phyloP scores from a whole-genome alignment of 208 protist species.

The Crithidia fasciculata region DNA sequence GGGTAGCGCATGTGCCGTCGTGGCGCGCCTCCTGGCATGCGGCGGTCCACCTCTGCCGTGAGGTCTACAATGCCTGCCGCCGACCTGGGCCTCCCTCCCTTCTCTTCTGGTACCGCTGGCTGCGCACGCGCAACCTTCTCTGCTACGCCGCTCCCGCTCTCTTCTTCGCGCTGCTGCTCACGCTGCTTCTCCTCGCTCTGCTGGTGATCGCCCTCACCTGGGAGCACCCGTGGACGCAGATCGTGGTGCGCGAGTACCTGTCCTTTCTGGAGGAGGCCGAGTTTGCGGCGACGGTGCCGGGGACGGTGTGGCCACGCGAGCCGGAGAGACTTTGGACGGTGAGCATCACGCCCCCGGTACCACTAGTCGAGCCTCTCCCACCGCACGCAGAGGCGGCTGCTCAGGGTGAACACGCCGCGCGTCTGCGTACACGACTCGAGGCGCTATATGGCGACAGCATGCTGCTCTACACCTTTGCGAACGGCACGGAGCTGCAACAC shows the following conservation, averaged over 20 bases:
- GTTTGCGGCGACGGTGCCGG: constrained; percentile 18
- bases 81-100: background rate
- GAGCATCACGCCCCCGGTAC: background rate
- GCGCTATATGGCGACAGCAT: constrained; percentile 63
- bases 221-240: constrained; percentile 19
- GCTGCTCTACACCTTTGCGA: constrained; percentile 97
- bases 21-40: background rate
- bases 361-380: background rate
- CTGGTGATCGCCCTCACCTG: constrained; percentile 18
- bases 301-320: constrained; percentile 21
- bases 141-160: constrained; percentile 4
- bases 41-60: background rate
- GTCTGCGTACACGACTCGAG: constrained; percentile 11
- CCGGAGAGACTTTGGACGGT: constrained; percentile 17
- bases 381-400: background rate
- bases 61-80: background rate
- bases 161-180: constrained; percentile 15
- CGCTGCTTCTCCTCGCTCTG: constrained; percentile 1
- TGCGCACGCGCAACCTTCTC: constrained; percentile 5
- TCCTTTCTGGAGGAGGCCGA: background rate
- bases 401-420: background rate
- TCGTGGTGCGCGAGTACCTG: constrained; percentile 13
- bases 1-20: too few relatives aligned
- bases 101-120: constrained; percentile 13
- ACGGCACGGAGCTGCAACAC: constrained; percentile 90